Base-by-base conservation (phyloP, 129 eudicot species). In the Flaveria sonorensis region DNA sequence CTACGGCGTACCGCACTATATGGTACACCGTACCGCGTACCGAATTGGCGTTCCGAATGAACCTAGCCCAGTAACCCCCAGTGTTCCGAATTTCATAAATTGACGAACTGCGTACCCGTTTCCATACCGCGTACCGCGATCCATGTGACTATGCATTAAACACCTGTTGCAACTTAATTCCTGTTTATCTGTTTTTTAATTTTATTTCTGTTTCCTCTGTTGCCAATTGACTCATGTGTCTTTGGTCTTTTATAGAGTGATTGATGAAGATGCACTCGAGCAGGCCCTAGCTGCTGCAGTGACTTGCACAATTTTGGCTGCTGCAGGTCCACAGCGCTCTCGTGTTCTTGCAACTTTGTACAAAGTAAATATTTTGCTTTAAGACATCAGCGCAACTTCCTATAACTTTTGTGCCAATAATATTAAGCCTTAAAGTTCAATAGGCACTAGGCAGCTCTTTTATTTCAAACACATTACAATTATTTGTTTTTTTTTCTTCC, bases 241-340 rank as follows among this genome's bases (percentile, higher is more conserved):
- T 57, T 72, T 83, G 42, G 30, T 16, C 45, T 59, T 43, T 80
- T 12, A 45, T 84, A 94, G 99, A 82, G 97, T 86, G 82, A 94
- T 94, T 30, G 92, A 94, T 56, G 99, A 94, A 82, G 97, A 88
- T 50, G 99, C 99, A 15, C 81, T 94, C 39, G 99, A 94, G 85
- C 99, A 94, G 85, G 99, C 99, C 79, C 81, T 94, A 72, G 79
- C 99, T 65, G 99, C 99, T 79, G 99, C 99, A 10, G 92, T 94
- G 46, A 94, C 99, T 4, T 94, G 99, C 86, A 94, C 99, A 69
- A 94, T 94, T 79, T 89, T 94, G 89, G 99, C 99, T 74, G 99
- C 93, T 77, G 99, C 99, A 10, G 99, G 99, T 39, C 99, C 99
- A 68, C 99, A 89, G 65, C 93, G 99, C 16, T 94, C 99, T 70